A percentile compares a stretch with the other conserved stretches of the same genome.
Conservation (phyloP, 345 rosid species). For the Acer saccharum region DNA sequence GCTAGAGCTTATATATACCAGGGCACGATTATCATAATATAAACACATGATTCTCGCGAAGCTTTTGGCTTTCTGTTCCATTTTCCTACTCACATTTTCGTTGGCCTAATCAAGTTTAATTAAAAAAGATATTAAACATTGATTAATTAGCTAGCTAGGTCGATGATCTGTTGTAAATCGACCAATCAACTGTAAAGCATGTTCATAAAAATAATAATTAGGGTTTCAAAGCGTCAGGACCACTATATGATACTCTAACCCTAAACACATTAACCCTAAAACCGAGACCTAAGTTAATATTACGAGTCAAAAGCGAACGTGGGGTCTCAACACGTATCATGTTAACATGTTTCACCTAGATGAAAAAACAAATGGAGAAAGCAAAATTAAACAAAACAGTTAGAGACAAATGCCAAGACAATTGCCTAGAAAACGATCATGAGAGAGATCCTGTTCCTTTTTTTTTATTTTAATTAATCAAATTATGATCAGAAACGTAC, state of each 20-base stretch:
- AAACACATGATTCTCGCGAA: slow-evolving; percentile 47
- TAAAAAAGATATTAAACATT: slow-evolving; percentile 2
- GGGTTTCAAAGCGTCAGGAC: slow-evolving; percentile 29
- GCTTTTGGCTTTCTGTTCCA: slow-evolving; percentile 54
- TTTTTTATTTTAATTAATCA: slow-evolving; percentile 24
- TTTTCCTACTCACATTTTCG: slow-evolving; percentile 9
- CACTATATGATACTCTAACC: slow-evolving; percentile 7
- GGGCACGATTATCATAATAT: slow-evolving; percentile 22
- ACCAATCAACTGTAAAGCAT: slow-evolving; percentile 24
- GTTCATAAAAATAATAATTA: slow-evolving; percentile 2
- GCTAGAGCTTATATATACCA: slow-evolving; percentile 14
- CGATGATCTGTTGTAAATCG: slow-evolving; percentile 31
- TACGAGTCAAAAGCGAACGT: slow-evolving; percentile 19
- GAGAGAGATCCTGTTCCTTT: slow-evolving; percentile 57
- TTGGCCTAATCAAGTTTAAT: slow-evolving; percentile 14
- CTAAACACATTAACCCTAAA: slow-evolving; percentile 25
- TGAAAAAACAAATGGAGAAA: slow-evolving; percentile 21
- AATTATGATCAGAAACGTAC: slow-evolving; percentile 31
- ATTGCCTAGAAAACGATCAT: slow-evolving; percentile 47
- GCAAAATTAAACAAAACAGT: slow-evolving; percentile 27
- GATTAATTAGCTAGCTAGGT: slow-evolving; percentile 17
- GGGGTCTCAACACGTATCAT: slow-evolving; percentile 39
- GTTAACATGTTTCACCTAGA: slow-evolving; percentile 36
- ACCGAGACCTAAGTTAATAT: slow-evolving; percentile 22
- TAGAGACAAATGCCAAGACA: slow-evolving; percentile 61